Evolutionary conservation across 371 early-diverging fungal genomes (phyloP).

Genomic region (Fennellomyces sp.): DNA sequence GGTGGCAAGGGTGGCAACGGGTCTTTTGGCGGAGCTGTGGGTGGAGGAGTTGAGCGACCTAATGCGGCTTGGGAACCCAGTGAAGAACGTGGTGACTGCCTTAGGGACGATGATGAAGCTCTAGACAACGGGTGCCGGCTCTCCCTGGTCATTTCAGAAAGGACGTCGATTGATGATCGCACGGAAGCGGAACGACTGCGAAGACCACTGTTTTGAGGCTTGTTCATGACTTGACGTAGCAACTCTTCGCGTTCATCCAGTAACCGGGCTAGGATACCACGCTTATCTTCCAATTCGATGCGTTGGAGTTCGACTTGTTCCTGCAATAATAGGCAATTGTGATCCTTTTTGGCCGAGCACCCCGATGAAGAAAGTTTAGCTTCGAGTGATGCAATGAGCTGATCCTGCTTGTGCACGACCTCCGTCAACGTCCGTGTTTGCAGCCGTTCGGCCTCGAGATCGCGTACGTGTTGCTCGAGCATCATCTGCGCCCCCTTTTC

Average conservation of each 20-base stretch:
- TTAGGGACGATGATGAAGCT: slow-evolving; percentile 6
- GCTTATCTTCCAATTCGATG: slow-evolving; percentile 42
- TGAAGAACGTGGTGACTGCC: slow-evolving; percentile 14
- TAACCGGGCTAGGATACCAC: slow-evolving; percentile 29
- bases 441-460: slow-evolving; percentile 30
- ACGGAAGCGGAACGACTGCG: slow-evolving; percentile 20
- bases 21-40: slow-evolving; percentile 25
- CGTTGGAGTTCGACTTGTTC: slow-evolving; percentile 43
- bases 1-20: slow-evolving; percentile 27
- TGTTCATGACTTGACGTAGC: not conserved
- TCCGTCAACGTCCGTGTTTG: slow-evolving; percentile 29
- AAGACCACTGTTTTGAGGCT: not conserved
- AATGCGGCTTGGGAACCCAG: slow-evolving; percentile 2
- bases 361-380: slow-evolving; percentile 6
- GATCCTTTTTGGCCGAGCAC: not conserved
- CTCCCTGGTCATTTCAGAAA: slow-evolving; percentile 21
- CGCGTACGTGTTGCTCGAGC: slow-evolving; percentile 30
- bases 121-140: slow-evolving; percentile 3
- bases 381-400: slow-evolving; percentile 38
- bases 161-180: slow-evolving; percentile 39
- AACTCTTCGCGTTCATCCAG: slow-evolving; percentile 41
- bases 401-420: slow-evolving; percentile 40
- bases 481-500: slow-evolving; percentile 40
- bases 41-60: slow-evolving; percentile 20
- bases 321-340: slow-evolving; percentile 7